Conservation (phyloP, 108 stramenopile species). For the Schizochytrium sp. region DNA sequence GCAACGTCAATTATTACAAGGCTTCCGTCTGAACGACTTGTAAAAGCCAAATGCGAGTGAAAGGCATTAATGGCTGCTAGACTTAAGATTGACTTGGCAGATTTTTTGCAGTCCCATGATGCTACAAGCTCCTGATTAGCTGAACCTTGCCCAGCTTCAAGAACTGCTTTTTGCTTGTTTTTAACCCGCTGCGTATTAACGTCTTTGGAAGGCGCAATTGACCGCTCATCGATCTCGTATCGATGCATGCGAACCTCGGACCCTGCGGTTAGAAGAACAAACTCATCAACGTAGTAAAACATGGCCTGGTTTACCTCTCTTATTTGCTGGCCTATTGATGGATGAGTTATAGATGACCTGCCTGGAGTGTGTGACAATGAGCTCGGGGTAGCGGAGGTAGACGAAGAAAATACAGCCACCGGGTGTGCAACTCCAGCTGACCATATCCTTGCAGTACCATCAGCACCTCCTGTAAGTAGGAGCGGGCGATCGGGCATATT, state of each 20-base stretch:
- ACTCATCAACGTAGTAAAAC: conserved; percentile 58
- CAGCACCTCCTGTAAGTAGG: neutral
- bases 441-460: conserved; percentile 57
- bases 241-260: neutral
- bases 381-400: neutral
- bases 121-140: neutral
- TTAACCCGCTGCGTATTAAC: conserved; percentile 15
- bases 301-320: neutral
- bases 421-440: neutral
- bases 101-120: conserved; percentile 1
- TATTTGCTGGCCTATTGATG: no score
- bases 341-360: no score
- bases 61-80: conserved; percentile 61
- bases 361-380: no score
- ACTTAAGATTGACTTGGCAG: conserved; percentile 14
- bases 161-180: neutral
- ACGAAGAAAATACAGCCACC: neutral
- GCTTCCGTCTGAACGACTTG: conserved; percentile 57
- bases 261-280: neutral
- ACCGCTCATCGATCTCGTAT: neutral
- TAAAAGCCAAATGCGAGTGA: conserved; percentile 62
- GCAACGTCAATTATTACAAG: conserved; percentile 40
- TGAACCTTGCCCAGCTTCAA: neutral
- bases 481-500: conserved; percentile 6
- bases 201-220: neutral